Base-by-base conservation (phyloP, 2,329 filamentous ascomycete genomes). In the Botryotinia calthae region DNA sequence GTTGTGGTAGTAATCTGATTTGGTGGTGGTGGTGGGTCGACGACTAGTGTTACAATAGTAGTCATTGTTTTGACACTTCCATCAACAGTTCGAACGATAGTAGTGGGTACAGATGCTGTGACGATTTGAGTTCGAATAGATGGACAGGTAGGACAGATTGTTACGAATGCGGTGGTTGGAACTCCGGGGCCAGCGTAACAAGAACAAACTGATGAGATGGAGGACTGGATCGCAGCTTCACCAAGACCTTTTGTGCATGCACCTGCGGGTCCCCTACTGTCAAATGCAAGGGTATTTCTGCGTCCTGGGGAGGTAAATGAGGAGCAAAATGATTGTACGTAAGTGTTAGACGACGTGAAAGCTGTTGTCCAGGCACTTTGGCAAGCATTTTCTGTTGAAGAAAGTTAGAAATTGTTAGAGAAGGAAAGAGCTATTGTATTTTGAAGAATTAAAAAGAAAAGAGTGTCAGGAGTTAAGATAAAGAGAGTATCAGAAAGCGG, bases 351-450 rank as follows among this genome's bases (percentile, higher is more conserved):
- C 4, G 68, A 61, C 12, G 56, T 70, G 28, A 59, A 63, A n/a
- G 54, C 31, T 62, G 68, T 62, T 9, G 56, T 56, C 68, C 68
- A 70, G n/a, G 68, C 56, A 51, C 42, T 70, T 48, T 70, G 54
- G 9, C 56, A 70, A 14, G 42, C 22, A 22, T 70, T 70, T 14
- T 22, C 68, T 70, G 31, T 56, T 4, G 20, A 1, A 16, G 1
- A 14, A 22, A 3, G 40, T 70, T 37, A 56, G n/a, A 40, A 1
- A 25, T 10, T 44, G 20, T 14, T 1, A 12, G 1, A 2, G 0
- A 48, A 2, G 42, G 22, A 22, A 48, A 10, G 37, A 10, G 16
- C n/a, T 28, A 4, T 28, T 14, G 31, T 2, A 12, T 22, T 25
- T 44, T 44, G 2, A 1, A 9, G 10, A 3, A 20, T 54, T 0